These are phyloP conservation scores for Gillenia trifoliata DNA, from an alignment of 306 rosid species.

Conservation along the genomic window DNA sequence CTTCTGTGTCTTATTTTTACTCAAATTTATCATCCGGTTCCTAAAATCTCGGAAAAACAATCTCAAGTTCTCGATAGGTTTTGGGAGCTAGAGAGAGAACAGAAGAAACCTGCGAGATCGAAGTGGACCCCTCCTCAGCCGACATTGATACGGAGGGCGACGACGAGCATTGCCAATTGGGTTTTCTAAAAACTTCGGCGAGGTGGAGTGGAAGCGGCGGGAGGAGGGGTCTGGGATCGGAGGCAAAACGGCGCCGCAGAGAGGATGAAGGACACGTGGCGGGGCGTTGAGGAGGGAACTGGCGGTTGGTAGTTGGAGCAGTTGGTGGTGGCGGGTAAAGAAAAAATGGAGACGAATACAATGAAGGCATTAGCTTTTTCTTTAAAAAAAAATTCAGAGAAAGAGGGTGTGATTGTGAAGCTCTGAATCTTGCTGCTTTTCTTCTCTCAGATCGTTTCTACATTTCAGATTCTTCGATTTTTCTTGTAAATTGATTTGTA, in stretches of 20 bases:
- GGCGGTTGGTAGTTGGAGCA: slow-evolving; percentile 15
- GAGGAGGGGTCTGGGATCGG: slow-evolving; percentile 14
- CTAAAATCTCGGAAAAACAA: background rate
- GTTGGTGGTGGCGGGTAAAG: slow-evolving; percentile 15
- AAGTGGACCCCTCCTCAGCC: slow-evolving; percentile 29
- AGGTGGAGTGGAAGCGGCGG: slow-evolving; percentile 6
- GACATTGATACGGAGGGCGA: slow-evolving; percentile 35
- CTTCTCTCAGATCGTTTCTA: background rate
- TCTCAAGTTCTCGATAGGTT: background rate
- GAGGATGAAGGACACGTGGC: slow-evolving; percentile 23
- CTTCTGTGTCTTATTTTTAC: background rate
- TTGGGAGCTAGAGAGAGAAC: background rate
- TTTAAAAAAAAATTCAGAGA: background rate
- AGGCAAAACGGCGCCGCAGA: slow-evolving; percentile 21
- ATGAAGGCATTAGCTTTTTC: slow-evolving; percentile 35
- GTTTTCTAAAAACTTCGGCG: background rate
- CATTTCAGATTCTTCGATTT: no score
- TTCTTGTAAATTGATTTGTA: no score
- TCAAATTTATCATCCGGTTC: background rate
- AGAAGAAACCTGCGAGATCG: slow-evolving; percentile 53
- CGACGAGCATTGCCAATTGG: slow-evolving; percentile 35
- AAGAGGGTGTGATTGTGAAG: background rate
- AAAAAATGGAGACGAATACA: slow-evolving; percentile 9
- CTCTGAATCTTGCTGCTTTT: background rate
- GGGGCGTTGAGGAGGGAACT: slow-evolving; percentile 22